A percentile compares a stretch with the other conserved stretches of the same genome.
Evolutionary conservation across 108 stramenopile species (phyloP).

Genomic region (Chaetoceros tenuissimus): DNA sequence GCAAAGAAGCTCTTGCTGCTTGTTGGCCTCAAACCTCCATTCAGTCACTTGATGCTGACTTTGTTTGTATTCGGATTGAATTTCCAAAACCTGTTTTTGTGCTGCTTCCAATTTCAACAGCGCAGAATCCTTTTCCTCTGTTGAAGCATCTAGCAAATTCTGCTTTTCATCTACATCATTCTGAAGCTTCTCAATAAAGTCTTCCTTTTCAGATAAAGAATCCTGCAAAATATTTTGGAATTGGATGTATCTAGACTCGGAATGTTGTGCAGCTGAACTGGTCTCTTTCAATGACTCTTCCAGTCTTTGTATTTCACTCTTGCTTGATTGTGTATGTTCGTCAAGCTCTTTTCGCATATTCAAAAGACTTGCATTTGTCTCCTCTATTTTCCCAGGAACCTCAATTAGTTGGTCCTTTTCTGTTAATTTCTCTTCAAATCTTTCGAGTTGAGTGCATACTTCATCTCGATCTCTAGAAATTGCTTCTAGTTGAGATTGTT

Average conservation of each 20-base stretch:
- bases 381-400: too few relatives aligned
- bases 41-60: too few relatives aligned
- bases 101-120: not conserved
- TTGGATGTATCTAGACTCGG: not conserved
- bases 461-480: not conserved
- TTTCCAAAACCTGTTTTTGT: too few relatives aligned
- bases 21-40: not conserved
- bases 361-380: too few relatives aligned
- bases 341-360: too few relatives aligned
- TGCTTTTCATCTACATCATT: not conserved
- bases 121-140: not conserved
- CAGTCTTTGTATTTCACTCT: too few relatives aligned
- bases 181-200: not conserved
- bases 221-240: not conserved
- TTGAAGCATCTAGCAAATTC: not conserved
- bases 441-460: not conserved
- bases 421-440: too few relatives aligned
- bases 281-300: too few relatives aligned
- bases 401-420: too few relatives aligned
- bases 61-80: too few relatives aligned
- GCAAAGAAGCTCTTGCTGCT: not conserved
- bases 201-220: not conserved
- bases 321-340: too few relatives aligned
- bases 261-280: too few relatives aligned
- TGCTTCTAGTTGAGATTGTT: not conserved